Conservation (phyloP, 441 rosid genomes). For the Gossypium davidsonii region DNA sequence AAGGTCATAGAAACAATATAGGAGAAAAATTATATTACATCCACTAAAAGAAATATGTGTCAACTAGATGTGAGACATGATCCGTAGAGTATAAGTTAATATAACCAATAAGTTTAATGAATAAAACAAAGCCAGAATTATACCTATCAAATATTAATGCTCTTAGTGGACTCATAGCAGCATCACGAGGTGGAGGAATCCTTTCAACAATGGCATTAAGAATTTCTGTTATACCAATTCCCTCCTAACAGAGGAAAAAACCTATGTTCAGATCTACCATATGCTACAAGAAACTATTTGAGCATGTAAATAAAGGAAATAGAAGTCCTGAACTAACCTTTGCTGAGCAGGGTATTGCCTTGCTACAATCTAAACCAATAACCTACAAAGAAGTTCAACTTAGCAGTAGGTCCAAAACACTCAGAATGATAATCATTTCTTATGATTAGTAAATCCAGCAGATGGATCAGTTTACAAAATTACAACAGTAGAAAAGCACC, state of each 20-base stretch:
- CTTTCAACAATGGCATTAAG: constrained; percentile 71
- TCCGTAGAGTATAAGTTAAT: not conserved
- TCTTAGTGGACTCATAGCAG: constrained; percentile 56
- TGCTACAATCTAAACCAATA: constrained; percentile 89
- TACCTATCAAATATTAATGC: constrained; percentile 96
- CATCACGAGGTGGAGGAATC: constrained; percentile 71
- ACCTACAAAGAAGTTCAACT: constrained; percentile 43
- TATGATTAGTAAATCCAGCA: constrained; percentile 5
- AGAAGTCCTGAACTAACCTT: constrained; percentile 51
- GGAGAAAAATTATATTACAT: not conserved
- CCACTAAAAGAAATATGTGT: not conserved
- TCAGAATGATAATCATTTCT: not conserved
- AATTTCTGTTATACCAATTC: constrained; percentile 83
- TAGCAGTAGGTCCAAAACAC: constrained; percentile 13
- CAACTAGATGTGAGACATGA: not conserved
- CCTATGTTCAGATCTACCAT: not conserved
- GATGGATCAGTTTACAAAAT: not conserved
- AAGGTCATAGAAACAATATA: not conserved
- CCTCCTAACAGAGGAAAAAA: constrained; percentile 47
- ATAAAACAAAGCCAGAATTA: constrained; percentile 17
- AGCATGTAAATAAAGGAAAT: constrained; percentile 8
- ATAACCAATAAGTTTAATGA: not conserved
- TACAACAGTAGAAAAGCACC: not conserved
- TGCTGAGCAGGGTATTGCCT: constrained; percentile 91
- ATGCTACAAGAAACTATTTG: not conserved